These are phyloP conservation scores for Candida cerambycidarum DNA, from an alignment of 805 yeast species.

Conservation along the genomic window DNA sequence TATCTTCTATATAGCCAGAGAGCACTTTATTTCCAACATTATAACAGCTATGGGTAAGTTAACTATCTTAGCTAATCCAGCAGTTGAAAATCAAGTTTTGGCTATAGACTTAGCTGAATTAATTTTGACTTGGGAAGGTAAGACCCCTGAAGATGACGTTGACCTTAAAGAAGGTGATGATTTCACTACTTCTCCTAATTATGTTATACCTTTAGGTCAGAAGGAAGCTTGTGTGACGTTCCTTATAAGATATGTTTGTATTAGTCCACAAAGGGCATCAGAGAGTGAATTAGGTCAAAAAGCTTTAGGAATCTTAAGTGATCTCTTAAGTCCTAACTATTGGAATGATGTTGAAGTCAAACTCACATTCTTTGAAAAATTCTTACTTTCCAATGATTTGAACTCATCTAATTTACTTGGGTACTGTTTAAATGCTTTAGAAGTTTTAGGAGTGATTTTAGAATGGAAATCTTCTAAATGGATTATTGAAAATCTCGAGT, in stretches of 20 bases:
- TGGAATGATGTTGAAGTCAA: conserved; percentile 93
- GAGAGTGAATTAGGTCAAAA: conserved; percentile 80
- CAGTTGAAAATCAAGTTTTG: conserved; percentile 75
- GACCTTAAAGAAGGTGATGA: conserved; percentile 21
- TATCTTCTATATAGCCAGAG: conserved; percentile 80
- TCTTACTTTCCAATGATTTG: conserved; percentile 74
- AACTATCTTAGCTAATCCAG: conserved; percentile 73
- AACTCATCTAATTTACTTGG: conserved; percentile 67
- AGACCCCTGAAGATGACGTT: conserved; percentile 13
- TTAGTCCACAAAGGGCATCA: conserved; percentile 79
- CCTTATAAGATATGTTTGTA: conserved; percentile 82
- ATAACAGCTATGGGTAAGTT: conserved; percentile 91
- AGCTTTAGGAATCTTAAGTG: conserved; percentile 75
- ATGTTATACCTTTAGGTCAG: conserved; percentile 70
- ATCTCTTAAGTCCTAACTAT: conserved; percentile 64
- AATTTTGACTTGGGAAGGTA: conserved; percentile 81
- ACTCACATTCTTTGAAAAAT: conserved; percentile 83
- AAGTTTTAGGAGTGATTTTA: conserved; percentile 79
- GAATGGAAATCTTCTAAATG: conserved; percentile 75
- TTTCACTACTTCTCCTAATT: conserved; percentile 48
- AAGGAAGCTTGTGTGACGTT: conserved; percentile 90
- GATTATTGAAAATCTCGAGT: conserved; percentile 70
- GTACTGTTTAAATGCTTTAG: conserved; percentile 85
- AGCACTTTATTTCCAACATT: conserved; percentile 83
- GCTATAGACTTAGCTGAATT: conserved; percentile 90